phyloP scores from a whole-genome alignment of 1,139 yeast genomes.

The Kodamaea fungicola region DNA sequence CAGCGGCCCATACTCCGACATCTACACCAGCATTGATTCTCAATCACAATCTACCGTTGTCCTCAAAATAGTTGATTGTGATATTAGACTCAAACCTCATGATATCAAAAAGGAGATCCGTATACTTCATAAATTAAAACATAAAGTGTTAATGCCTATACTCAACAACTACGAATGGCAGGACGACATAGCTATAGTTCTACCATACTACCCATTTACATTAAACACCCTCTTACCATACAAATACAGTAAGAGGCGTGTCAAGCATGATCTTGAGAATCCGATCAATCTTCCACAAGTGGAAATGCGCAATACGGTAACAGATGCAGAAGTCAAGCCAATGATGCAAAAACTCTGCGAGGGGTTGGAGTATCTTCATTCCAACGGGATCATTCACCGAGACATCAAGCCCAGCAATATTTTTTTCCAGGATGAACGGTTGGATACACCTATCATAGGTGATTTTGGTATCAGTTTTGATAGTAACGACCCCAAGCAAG shows the following conservation, averaged over 20 bases:
- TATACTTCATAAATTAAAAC: slow-evolving; percentile 22
- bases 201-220: slow-evolving; percentile 28
- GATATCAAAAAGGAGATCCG: slow-evolving; percentile 31
- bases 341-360: slow-evolving; percentile 42
- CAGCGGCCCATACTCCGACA: slow-evolving; percentile 36
- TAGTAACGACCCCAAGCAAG: slow-evolving; percentile 18
- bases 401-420: slow-evolving; percentile 84
- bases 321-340: slow-evolving; percentile 4
- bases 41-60: slow-evolving; percentile 20
- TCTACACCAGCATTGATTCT: slow-evolving; percentile 24
- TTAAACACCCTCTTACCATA: slow-evolving; percentile 22
- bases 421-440: slow-evolving; percentile 37
- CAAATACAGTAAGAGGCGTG: slow-evolving; percentile 14
- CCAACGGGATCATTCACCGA: slow-evolving; percentile 71
- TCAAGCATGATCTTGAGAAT: slow-evolving; percentile 21
- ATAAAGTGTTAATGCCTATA: slow-evolving; percentile 21
- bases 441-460: slow-evolving; percentile 47
- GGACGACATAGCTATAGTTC: slow-evolving; percentile 37
- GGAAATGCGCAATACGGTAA: slow-evolving; percentile 5
- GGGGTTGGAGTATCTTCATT: slow-evolving; percentile 54
- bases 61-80: slow-evolving; percentile 39
- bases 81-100: slow-evolving; percentile 38
- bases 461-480: slow-evolving; percentile 79
- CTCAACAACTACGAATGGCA: slow-evolving; percentile 20
- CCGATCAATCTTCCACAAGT: slow-evolving; percentile 16